Base-by-base conservation (phyloP, 2,329 filamentous ascomycete genomes). In the Ceratocystis huliohia region DNA sequence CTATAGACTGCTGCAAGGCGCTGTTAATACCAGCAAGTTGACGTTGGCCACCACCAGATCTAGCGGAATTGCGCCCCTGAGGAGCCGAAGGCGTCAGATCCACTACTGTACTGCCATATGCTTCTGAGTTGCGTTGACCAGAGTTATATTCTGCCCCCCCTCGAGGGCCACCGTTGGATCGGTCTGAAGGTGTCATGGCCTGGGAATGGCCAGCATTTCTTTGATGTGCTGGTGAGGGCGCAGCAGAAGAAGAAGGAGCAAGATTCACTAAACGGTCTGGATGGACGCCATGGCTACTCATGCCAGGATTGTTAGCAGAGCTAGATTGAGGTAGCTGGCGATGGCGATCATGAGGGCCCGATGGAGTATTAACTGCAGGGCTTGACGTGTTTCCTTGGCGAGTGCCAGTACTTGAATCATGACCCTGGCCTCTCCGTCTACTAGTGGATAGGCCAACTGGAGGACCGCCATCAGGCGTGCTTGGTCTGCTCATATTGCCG, bases 11-110 rank as follows among this genome's bases (percentile, higher is more conserved):
- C 69, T 82, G 80, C 3, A 85, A 76, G 63, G 79, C 82, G 69
- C 75, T 84, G 70, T 85, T 84, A 68, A 87, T 86, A 59, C 81
- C 80, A 13, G 80, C 80, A 37, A 87, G 75, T 70, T 86, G 82
- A 67, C 83, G 77, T 67, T 78, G 76, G 20, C 59, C 46, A 33
- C 65, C 65, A 56, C 57, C 65, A 1, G 41, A 4, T 56, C 65
- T 57, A 30, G 13, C 56, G 1, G 10, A 6, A 46, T 65, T 53
- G 33, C 63, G 22, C 2, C 28, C 22, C 17, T 63, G 53, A 15
- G 17, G 30, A 48, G 33, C 64, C 41, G 8, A 33, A 13, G 44
- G 50, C 28, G 50, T 61, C 61, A 44, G 45, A 17, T 67, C 63
- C 44, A 48, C 45, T 56, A 41, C 22, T 10, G 63, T 57, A 13